Conservation (phyloP, 768 basidiomycete species). For the Suillus subaureus region DNA sequence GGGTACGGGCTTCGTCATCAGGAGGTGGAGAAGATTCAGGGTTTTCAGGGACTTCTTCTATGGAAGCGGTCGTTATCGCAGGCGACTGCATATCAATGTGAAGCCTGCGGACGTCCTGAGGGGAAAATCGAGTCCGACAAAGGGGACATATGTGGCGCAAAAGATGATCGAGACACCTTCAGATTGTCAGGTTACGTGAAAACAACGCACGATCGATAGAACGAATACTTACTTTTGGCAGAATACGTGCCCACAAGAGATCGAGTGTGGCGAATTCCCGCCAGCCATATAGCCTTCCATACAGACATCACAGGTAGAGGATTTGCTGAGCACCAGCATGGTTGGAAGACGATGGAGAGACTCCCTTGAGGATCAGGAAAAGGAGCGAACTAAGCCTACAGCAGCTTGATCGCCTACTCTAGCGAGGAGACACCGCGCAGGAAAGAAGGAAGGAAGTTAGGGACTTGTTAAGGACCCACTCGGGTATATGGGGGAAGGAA, state of each 20-base stretch:
- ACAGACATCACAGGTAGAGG: conserved; percentile 78
- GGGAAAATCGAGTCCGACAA: conserved; percentile 58
- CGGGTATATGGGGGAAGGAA: conserved; percentile 23
- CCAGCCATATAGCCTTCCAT: conserved; percentile 61
- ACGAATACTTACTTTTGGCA: conserved; percentile 46
- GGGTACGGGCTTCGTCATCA: conserved; percentile 48
- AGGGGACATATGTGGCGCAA: conserved; percentile 58
- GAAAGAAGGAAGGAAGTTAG: conserved; percentile 20
- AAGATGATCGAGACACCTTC: conserved; percentile 59
- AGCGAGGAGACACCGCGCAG: background rate
- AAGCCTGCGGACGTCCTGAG: conserved; percentile 50
- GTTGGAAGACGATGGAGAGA: conserved; percentile 27
- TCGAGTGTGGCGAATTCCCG: conserved; percentile 60
- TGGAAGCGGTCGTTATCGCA: conserved; percentile 21
- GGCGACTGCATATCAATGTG: conserved; percentile 56
- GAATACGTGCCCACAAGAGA: conserved; percentile 74
- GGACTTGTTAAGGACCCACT: conserved; percentile 40
- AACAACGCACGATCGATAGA: conserved; percentile 1
- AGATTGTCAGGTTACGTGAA: conserved; percentile 11
- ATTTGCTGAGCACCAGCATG: conserved; percentile 69
- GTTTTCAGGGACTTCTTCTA: conserved; percentile 13
- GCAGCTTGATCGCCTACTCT: background rate
- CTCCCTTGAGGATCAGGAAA: conserved; percentile 13
- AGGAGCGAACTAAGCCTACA: conserved; percentile 6
- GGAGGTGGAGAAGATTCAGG: conserved; percentile 29